These are phyloP conservation scores for Ananas comosus DNA, from an alignment of 176 grass and related monocot genomes.

Conservation along the genomic window DNA sequence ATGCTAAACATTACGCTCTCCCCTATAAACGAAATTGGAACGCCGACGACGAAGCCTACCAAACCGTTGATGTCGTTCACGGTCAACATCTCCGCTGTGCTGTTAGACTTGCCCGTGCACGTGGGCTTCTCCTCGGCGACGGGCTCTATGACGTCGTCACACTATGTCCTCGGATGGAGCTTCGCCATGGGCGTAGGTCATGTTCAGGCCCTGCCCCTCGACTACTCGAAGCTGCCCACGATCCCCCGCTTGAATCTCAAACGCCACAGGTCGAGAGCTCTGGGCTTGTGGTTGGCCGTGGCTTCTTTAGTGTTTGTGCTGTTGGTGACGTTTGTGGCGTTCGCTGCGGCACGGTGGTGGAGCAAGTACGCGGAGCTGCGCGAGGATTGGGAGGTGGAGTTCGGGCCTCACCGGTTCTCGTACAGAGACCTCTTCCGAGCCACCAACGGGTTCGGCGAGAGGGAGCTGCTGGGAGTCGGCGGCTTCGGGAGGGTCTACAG, in stretches of 20 bases:
- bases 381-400: conserved; percentile 27
- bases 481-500: conserved; percentile 77
- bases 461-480: conserved; percentile 48
- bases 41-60: not conserved
- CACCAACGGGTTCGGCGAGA: conserved; percentile 30
- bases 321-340: not conserved
- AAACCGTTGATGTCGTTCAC: conserved; percentile 12
- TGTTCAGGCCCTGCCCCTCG: too few relatives aligned
- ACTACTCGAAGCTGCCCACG: too few relatives aligned
- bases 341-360: not conserved
- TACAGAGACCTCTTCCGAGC: conserved; percentile 15
- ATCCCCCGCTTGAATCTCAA: too few relatives aligned
- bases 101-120: not conserved
- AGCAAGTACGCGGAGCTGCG: not conserved
- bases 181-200: too few relatives aligned
- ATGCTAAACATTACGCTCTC: conserved; percentile 26
- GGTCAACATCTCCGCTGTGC: conserved; percentile 21
- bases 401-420: conserved; percentile 16
- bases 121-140: conserved; percentile 15
- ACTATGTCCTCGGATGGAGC: too few relatives aligned
- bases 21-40: not conserved
- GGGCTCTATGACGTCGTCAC: not conserved
- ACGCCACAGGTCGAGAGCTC: too few relatives aligned
- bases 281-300: too few relatives aligned
- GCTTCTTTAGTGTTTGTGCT: not conserved